Evolutionary conservation across 768 basidiomycete genomes (phyloP).

Genomic region (Crucibulum laeve): DNA sequence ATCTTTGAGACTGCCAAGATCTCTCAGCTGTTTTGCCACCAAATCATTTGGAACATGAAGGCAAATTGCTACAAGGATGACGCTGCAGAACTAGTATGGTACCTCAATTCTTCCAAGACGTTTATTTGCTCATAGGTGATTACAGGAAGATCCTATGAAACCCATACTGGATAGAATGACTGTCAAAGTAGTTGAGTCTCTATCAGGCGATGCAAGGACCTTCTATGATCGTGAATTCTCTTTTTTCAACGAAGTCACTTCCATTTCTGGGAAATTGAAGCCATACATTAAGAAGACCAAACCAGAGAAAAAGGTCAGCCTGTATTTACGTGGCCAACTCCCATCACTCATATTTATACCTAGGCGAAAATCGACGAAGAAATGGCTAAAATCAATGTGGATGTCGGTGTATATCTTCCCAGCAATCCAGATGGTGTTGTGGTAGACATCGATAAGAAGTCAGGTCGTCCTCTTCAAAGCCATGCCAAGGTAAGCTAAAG

Average conservation of each 20-base stretch:
- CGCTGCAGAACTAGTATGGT: slow-evolving; percentile 68
- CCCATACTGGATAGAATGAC: slow-evolving; percentile 90
- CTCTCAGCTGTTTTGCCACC: slow-evolving; percentile 96
- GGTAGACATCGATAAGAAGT: slow-evolving; percentile 96
- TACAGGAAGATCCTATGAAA: slow-evolving; percentile 92
- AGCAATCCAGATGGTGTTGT: slow-evolving; percentile 97
- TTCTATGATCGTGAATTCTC: slow-evolving; percentile 95
- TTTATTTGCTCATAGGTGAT: slow-evolving; percentile 4
- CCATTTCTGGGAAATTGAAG: slow-evolving; percentile 96
- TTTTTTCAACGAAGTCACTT: slow-evolving; percentile 96
- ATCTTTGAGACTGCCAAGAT: slow-evolving; percentile 97
- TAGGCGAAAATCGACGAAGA: slow-evolving; percentile 99
- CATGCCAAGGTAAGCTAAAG: slow-evolving; percentile 81
- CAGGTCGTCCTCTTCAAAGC: slow-evolving; percentile 92
- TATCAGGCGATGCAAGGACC: slow-evolving; percentile 82
- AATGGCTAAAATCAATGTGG: slow-evolving; percentile 93
- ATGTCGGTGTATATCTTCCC: slow-evolving; percentile 94
- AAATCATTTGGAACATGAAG: slow-evolving; percentile 99
- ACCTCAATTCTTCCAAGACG: neutral
- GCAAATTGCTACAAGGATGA: slow-evolving; percentile 97
- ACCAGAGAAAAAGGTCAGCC: slow-evolving; percentile 85
- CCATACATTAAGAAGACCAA: slow-evolving; percentile 95
- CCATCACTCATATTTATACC: slow-evolving; percentile 5
- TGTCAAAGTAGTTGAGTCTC: slow-evolving; percentile 68
- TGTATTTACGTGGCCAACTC: neutral